Conservation (phyloP, 2,329 filamentous ascomycete species). For the Chaetomiaceae sp. region DNA sequence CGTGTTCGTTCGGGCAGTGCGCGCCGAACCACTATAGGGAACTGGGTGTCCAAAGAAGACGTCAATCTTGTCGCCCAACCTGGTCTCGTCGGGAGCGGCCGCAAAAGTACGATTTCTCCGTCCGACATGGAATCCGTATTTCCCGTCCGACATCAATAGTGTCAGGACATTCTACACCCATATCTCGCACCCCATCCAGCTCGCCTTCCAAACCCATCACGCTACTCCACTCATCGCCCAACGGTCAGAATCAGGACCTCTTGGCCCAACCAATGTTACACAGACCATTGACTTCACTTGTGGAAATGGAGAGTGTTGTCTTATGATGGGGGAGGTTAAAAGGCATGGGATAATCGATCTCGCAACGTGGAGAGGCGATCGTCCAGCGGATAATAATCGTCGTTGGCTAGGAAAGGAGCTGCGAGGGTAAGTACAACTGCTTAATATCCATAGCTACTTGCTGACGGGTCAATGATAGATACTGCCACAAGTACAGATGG, state of each 20-base stretch:
- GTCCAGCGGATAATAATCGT: not conserved
- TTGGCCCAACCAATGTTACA: not conserved
- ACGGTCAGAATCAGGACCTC: not conserved
- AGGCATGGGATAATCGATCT: not conserved
- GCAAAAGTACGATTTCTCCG: no score
- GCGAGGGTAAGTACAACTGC: not conserved
- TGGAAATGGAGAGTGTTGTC: not conserved
- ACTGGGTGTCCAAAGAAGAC: no score
- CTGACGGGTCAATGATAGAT: not conserved
- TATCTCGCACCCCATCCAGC: conserved; percentile 6
- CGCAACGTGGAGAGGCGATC: not conserved
- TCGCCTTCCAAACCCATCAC: conserved; percentile 4
- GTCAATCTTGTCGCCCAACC: no score
- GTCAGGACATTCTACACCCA: conserved; percentile 4
- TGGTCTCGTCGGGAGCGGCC: no score
- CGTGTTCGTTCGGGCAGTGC: no score
- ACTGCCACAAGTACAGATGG: conserved; percentile 11
- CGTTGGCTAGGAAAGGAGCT: not conserved
- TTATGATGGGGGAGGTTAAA: conserved; percentile 6
- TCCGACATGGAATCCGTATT: no score
- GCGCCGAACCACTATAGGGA: no score
- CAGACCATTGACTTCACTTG: conserved; percentile 7
- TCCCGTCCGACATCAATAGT: no score
- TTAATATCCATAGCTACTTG: not conserved
- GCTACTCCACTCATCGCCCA: not conserved